Evolutionary conservation across 768 basidiomycete species (phyloP).

Genomic region (Calocybe gangraenosa): DNA sequence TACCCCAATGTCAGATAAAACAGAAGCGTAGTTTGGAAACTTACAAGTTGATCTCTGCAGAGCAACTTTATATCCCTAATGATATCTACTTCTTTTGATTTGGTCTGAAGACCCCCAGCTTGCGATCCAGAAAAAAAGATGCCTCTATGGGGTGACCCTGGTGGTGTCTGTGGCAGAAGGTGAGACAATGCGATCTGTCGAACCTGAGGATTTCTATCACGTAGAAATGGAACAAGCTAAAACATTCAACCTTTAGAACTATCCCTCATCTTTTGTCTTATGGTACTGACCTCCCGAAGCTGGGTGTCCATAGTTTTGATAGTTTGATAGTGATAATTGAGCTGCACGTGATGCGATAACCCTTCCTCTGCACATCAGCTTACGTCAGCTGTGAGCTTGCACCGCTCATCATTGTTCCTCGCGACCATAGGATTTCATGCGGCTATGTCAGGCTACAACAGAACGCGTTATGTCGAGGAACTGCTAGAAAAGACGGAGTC

Average conservation of each 20-base stretch:
- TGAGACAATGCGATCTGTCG: conserved; percentile 83
- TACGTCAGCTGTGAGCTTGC: conserved; percentile 16
- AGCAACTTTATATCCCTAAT: conserved; percentile 81
- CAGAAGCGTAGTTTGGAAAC: conserved; percentile 14
- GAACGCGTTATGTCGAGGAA: conserved; percentile 59
- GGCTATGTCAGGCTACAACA: conserved; percentile 69
- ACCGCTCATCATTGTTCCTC: conserved; percentile 9
- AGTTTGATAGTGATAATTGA: conserved; percentile 10
- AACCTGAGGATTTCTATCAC: conserved; percentile 83
- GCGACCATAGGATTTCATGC: conserved; percentile 16
- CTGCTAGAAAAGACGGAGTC: conserved; percentile 54
- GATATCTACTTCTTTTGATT: conserved; percentile 57
- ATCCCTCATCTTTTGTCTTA: neutral
- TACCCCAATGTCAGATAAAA: conserved; percentile 26
- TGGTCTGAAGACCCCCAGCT: conserved; percentile 47
- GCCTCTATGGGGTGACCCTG: conserved; percentile 62
- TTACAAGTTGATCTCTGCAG: conserved; percentile 84
- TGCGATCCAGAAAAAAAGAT: conserved; percentile 71
- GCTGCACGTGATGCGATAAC: conserved; percentile 29
- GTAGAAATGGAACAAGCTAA: conserved; percentile 79
- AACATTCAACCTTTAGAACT: neutral
- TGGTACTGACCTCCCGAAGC: conserved; percentile 38
- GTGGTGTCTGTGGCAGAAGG: conserved; percentile 75
- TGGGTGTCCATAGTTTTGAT: conserved; percentile 35
- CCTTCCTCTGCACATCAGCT: conserved; percentile 12